Conservation (phyloP, 306 rosid species). For the Vachellia collinsii region DNA sequence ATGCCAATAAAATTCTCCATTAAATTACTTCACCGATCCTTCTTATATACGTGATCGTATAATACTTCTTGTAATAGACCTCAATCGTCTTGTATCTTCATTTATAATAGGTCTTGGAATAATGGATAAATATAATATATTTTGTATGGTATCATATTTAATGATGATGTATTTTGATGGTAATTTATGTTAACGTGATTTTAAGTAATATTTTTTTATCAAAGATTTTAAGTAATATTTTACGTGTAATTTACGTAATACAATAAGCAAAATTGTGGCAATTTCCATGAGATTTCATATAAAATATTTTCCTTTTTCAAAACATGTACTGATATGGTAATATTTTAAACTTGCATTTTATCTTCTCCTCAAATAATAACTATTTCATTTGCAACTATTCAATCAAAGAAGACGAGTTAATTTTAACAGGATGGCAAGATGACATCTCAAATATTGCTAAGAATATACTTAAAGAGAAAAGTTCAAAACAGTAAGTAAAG, state of each 20-base stretch:
- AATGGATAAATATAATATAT: not conserved
- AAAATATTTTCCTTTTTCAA: too few species aligned
- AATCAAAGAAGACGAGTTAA: conserved; percentile 54
- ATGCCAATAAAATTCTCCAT: not conserved
- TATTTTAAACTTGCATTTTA: not conserved
- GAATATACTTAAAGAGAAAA: conserved; percentile 64
- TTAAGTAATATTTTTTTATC: too few species aligned
- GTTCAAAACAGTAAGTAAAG: conserved; percentile 76
- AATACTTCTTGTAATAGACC: too few species aligned
- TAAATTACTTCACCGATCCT: too few species aligned
- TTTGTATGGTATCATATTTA: too few species aligned
- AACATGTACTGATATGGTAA: too few species aligned
- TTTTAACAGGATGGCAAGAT: conserved; percentile 87
- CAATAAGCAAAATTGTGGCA: not conserved
- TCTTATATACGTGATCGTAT: too few species aligned
- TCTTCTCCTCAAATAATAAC: not conserved
- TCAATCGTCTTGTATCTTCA: too few species aligned
- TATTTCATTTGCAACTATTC: conserved; percentile 48
- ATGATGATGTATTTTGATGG: too few species aligned
- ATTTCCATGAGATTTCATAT: not conserved
- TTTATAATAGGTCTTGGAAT: not conserved
- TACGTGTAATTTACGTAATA: too few species aligned
- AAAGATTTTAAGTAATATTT: too few species aligned
- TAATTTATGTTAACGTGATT: not conserved
- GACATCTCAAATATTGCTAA: conserved; percentile 71